These are phyloP conservation scores for Jimgerdemannia lactiflua DNA, from an alignment of 192 early-diverging fungal species.

Conservation along the genomic window DNA sequence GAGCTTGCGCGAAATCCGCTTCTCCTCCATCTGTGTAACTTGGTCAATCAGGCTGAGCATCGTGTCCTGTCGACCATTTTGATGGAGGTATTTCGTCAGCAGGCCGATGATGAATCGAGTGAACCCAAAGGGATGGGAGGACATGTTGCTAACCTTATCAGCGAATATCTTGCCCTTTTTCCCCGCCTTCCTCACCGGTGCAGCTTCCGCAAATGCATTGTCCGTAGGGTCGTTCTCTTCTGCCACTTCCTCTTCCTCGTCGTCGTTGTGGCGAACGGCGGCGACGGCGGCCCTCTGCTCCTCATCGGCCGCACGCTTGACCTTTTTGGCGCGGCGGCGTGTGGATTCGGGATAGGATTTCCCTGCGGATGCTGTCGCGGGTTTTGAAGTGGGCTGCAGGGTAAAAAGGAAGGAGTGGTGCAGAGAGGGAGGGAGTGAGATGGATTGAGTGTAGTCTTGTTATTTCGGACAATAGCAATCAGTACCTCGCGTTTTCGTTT, in stretches of 20 bases:
- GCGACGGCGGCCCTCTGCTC: background rate
- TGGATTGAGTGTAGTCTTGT: background rate
- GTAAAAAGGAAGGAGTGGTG: background rate
- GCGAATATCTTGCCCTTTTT: background rate
- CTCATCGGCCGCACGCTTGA: background rate
- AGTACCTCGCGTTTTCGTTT: background rate
- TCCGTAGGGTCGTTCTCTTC: slow-evolving; percentile 1
- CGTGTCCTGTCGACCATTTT: slow-evolving; percentile 3
- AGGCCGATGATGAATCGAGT: background rate
- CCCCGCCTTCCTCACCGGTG: background rate
- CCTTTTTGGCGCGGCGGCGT: background rate
- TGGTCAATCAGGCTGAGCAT: background rate
- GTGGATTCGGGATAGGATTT: slow-evolving; percentile 1
- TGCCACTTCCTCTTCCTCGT: background rate
- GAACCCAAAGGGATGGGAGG: background rate
- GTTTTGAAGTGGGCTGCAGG: background rate
- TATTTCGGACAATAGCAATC: background rate
- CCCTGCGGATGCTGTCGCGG: background rate
- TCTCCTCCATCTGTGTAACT: background rate
- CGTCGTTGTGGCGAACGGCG: background rate
- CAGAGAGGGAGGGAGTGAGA: background rate
- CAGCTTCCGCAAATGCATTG: background rate
- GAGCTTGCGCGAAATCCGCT: background rate
- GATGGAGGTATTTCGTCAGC: background rate
- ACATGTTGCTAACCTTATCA: background rate